phyloP scores from a whole-genome alignment of 805 yeast species.

The Saccharomycopsis sp. region DNA sequence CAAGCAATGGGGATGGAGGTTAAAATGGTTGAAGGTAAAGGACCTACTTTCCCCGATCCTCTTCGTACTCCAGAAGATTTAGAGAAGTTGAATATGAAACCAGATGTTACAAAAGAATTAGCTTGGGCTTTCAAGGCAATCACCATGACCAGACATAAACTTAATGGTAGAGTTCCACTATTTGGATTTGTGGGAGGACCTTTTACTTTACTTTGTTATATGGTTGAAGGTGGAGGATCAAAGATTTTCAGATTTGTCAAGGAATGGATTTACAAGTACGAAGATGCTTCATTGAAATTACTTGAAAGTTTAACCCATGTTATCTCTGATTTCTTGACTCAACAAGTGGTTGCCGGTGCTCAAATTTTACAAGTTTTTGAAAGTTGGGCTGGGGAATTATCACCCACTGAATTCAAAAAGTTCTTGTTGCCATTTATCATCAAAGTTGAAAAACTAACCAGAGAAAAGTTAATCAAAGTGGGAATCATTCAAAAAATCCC shows the following conservation, averaged over 20 bases:
- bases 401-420: constrained; percentile 79
- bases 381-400: constrained; percentile 96
- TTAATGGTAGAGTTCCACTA: constrained; percentile 86
- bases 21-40: constrained; percentile 87
- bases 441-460: constrained; percentile 63
- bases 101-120: constrained; percentile 65
- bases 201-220: constrained; percentile 92
- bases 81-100: constrained; percentile 43
- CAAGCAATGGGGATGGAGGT: constrained; percentile 98
- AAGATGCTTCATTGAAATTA: constrained; percentile 58
- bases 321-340: constrained; percentile 85
- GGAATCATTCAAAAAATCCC: constrained; percentile 71
- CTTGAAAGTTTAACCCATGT: constrained; percentile 75
- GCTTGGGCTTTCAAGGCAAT: constrained; percentile 96
- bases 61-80: constrained; percentile 66
- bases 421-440: constrained; percentile 82
- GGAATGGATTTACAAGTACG: constrained; percentile 81
- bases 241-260: constrained; percentile 84
- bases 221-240: constrained; percentile 97
- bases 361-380: constrained; percentile 96
- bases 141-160: constrained; percentile 75
- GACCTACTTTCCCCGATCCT: constrained; percentile 89
- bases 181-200: constrained; percentile 97
- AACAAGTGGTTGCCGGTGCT: constrained; percentile 95
- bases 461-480: constrained; percentile 55